Conservation (phyloP, 169 alveolate species). For the Cryptosporidium ryanae region DNA sequence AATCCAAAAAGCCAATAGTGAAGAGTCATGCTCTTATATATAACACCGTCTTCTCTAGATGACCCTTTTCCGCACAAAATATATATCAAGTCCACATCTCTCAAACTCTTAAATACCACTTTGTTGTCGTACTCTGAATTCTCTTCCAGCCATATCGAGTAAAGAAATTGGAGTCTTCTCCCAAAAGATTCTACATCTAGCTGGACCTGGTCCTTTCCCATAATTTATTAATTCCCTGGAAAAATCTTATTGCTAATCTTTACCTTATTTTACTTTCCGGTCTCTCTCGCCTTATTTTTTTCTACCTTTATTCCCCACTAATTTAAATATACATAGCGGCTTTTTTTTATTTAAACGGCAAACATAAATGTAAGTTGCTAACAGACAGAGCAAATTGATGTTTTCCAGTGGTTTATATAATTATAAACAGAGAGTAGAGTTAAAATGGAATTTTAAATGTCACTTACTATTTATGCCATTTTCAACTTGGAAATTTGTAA, state of each 20-base stretch:
- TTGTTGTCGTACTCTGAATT: constrained; percentile 15
- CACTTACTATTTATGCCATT: too few relatives aligned
- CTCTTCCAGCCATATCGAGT: constrained; percentile 59
- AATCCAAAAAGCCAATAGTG: constrained; percentile 88
- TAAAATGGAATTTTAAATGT: too few relatives aligned
- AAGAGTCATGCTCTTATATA: constrained; percentile 63
- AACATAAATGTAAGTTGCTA: constrained; percentile 1
- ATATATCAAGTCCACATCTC: constrained; percentile 35
- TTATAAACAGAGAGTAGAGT: too few relatives aligned
- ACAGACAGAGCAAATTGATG: too few relatives aligned
- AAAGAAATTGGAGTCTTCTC: constrained; percentile 47
- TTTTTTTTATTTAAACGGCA: too few relatives aligned
- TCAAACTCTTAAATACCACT: constrained; percentile 5
- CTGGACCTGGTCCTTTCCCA: constrained; percentile 62
- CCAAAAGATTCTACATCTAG: constrained; percentile 57
- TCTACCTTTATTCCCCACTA: too few relatives aligned
- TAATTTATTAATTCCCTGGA: constrained; percentile 32
- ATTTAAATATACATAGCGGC: too few relatives aligned
- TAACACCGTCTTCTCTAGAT: constrained; percentile 64
- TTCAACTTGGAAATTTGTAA: too few relatives aligned
- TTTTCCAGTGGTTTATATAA: too few relatives aligned
- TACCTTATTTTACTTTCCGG: constrained; percentile 44
- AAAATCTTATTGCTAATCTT: constrained; percentile 22
- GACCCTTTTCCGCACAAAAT: constrained; percentile 73
- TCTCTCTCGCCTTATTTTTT: background rate